Evolutionary conservation across 352 stramenopile genomes (phyloP), one percentile per base, ranked within the genome.

Genomic region (Pythium myriotylum): DNA sequence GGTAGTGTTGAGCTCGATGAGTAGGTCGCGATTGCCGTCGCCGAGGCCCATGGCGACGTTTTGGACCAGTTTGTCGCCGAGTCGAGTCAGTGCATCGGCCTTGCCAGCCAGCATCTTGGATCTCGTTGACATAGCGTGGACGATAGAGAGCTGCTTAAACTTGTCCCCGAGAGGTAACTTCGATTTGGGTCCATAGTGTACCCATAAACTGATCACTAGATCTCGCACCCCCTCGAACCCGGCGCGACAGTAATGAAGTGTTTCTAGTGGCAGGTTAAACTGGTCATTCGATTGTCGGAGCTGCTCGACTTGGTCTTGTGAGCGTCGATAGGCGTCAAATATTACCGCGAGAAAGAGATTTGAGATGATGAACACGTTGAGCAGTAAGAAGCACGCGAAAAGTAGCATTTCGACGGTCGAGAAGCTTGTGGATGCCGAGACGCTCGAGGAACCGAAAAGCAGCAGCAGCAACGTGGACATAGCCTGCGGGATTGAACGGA

Each of bases 341-440:
- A 84, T 41, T 14, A 84, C 58, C 23, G 74, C 71, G 39, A 84
- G 68, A 42, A 80, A 79, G 12, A 84, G 54, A 19, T 81, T 84
- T 26, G 74, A 63, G 6, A 81, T 43, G 39, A 85, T 54, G 17
- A 81, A 72, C 3, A 80, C 67, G 42, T 81, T 72, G 20, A 82
- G 54, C 29, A 84, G 33, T 16, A 81, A 51, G 33, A 85, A 85
- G n/a, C 64, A 67, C 2, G 67, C 68, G 17, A 85, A 68, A 33
- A 85, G 26, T 14, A 73, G 33, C 23, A 67, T 75, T 2, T 65
- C 50, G 14, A 75, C 64, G 6, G 61, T 59, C 35, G 61, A 68
- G 33, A 57, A 62, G 4, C 47, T 33, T 14, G 71, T 70, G 12
- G 54, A 66, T 17, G 60, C 50, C 42, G 63, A 46, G 12, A 62